These are phyloP conservation scores for Aspergillus ostianus DNA, from an alignment of 495 filamentous ascomycete species.

Conservation along the genomic window DNA sequence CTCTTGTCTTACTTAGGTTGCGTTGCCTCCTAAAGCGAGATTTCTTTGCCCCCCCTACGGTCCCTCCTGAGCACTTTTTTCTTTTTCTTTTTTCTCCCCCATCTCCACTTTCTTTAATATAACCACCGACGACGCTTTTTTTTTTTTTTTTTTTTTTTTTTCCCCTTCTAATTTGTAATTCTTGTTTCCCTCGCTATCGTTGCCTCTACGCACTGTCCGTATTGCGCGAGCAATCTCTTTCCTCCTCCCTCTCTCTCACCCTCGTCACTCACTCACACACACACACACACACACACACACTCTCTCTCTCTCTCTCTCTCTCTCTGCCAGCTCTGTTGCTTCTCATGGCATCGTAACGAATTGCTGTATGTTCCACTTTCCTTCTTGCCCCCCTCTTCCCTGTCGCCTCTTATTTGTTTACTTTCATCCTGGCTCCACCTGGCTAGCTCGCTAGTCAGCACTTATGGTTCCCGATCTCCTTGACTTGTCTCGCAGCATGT, in stretches of 20 bases:
- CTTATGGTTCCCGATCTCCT: conserved; percentile 17
- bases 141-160: not conserved
- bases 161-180: no score
- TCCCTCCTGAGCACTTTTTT: conserved; percentile 1
- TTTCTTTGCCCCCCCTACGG: conserved; percentile 1
- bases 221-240: not conserved
- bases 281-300: no score
- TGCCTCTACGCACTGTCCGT: no score
- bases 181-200: not conserved
- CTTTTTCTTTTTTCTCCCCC: conserved; percentile 9
- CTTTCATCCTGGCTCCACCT: conserved; percentile 19
- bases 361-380: conserved; percentile 34
- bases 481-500: conserved; percentile 20
- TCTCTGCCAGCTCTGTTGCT: conserved; percentile 25
- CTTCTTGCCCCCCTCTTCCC: conserved; percentile 16
- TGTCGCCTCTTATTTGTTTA: conserved; percentile 25
- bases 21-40: not conserved
- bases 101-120: conserved; percentile 2
- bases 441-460: conserved; percentile 21
- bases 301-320: conserved; percentile 1
- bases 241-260: not conserved
- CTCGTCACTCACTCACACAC: no score
- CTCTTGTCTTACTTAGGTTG: not conserved
- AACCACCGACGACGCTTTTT: not conserved
- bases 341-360: conserved; percentile 37